These are phyloP conservation scores for Monosporozyma unispora DNA, from an alignment of 805 yeast genomes.

Conservation along the genomic window DNA sequence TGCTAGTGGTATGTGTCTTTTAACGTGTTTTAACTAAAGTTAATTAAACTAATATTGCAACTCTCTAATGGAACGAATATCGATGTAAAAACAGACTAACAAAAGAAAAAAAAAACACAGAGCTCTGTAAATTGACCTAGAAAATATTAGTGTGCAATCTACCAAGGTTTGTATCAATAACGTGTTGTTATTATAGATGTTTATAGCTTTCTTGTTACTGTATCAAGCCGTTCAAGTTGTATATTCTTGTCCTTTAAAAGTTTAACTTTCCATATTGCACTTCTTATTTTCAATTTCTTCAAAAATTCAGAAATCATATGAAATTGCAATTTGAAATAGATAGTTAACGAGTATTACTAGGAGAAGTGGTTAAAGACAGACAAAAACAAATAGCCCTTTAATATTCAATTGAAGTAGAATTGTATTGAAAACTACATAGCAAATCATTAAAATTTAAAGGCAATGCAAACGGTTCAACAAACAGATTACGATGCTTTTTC, in stretches of 20 bases:
- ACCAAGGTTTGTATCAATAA: neutral
- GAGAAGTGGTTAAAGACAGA: no score
- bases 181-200: neutral
- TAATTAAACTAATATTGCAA: neutral
- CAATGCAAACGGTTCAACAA: conserved; percentile 11
- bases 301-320: neutral
- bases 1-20: neutral
- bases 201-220: neutral
- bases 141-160: neutral
- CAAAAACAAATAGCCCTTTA: no score
- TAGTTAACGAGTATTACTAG: no score
- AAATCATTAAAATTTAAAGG: no score
- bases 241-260: neutral
- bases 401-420: no score
- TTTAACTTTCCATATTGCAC: neutral
- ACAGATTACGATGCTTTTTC: conserved; percentile 70
- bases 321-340: no score
- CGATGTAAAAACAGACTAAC: no score
- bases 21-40: neutral
- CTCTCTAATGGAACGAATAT: neutral
- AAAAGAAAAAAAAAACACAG: neutral
- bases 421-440: no score
- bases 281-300: neutral
- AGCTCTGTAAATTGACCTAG: neutral
- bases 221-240: neutral